Base-by-base conservation (phyloP, 2,329 filamentous ascomycete species). In the Lecanosticta acicola region DNA sequence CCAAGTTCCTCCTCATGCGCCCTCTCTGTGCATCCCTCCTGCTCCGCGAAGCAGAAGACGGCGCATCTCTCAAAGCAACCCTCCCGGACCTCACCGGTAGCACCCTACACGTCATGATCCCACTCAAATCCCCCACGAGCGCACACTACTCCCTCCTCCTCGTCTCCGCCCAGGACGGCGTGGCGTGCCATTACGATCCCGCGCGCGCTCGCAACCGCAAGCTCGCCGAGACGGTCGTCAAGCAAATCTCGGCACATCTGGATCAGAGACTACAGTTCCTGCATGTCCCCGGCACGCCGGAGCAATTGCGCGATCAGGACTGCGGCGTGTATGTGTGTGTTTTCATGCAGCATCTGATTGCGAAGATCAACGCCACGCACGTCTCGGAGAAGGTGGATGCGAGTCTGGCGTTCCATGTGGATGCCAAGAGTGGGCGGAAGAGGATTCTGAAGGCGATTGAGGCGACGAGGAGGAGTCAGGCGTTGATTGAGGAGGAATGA, bases 161-260 rank as follows among this genome's bases (percentile, higher is more conserved):
- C 14, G 20, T 43, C 29, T 49, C 46, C 13, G 11, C 17, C 1
- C 42, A 41, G 7, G 46, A 49, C 32, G 32, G 29, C 5, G 9
- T 49, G 16, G 46, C 46, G 14, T 49, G 46, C 41, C 46, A 49
- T 32, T 49, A 49, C 38, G 46, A 49, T 32, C 41, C 46, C 18
- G 32, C 24, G 19, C 14, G 18, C n/a, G 11, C 35, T 18, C 10
- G 14, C 3, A 46, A 46, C 19, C 26, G 16, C 7, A 37, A 35
- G 5, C 44, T 46, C 16, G 44, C 44, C 3, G 18, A 34, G n/a
- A 11, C 16, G 14, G 33, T 40, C 16, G 24, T 39, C 17, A 21
- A 32, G 11, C 39, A 37, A 1, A 46, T 46, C 19, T 36, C 44
- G 3, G 29, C 18, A 3, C 34, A 38, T 13, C 24, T 46, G 19